phyloP scores from a whole-genome alignment of 805 yeast genomes.

The Candida tibetensis region DNA sequence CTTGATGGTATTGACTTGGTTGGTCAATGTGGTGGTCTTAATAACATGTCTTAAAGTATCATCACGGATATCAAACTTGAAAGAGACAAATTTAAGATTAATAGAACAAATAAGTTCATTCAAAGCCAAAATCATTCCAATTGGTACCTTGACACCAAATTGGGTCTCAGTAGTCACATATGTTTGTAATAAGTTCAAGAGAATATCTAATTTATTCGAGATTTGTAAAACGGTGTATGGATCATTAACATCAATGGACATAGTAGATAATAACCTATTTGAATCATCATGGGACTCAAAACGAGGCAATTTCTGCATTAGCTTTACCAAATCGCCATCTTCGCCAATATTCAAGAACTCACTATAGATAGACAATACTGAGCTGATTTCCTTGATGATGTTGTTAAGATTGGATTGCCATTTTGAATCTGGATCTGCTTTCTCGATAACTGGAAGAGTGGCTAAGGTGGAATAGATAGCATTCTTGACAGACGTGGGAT shows the following conservation, averaged over 20 bases:
- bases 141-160: constrained; percentile 56
- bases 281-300: constrained; percentile 7
- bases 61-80: constrained; percentile 61
- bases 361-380: constrained; percentile 54
- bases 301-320: constrained; percentile 36
- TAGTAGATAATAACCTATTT: constrained; percentile 12
- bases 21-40: constrained; percentile 38
- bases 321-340: constrained; percentile 47
- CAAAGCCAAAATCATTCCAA: constrained; percentile 53
- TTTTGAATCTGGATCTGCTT: constrained; percentile 45
- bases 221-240: constrained; percentile 52
- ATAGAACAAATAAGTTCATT: constrained; percentile 56
- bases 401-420: constrained; percentile 48
- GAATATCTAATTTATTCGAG: constrained; percentile 47
- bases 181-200: constrained; percentile 39
- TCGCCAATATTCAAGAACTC: constrained; percentile 56
- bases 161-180: constrained; percentile 52
- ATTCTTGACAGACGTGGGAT: constrained; percentile 38
- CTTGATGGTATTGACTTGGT: constrained; percentile 45
- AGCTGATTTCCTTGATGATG: constrained; percentile 51
- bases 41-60: constrained; percentile 45
- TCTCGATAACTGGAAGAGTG: constrained; percentile 53
- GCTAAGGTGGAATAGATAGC: constrained; percentile 52
- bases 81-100: constrained; percentile 51
- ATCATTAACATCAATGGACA: constrained; percentile 58